Conservation (phyloP, 2,329 filamentous ascomycete species). For the Bisporella sp. region DNA sequence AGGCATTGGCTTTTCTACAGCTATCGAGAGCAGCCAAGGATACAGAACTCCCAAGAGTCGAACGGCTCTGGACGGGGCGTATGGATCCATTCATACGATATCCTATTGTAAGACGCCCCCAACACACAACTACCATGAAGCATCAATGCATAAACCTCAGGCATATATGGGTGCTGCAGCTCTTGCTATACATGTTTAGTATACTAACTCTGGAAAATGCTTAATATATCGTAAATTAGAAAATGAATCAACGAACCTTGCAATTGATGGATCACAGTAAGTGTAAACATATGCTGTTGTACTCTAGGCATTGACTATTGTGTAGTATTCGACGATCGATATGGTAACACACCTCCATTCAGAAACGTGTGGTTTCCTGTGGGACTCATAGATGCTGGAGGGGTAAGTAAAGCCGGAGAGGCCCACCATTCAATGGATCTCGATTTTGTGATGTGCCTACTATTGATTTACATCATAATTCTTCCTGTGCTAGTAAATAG, state of each 20-base stretch:
- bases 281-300: neutral
- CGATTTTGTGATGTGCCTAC: too few relatives aligned
- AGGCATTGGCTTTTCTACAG: too few relatives aligned
- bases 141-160: too few relatives aligned
- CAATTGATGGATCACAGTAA: constrained; percentile 11
- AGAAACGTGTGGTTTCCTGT: constrained; percentile 10
- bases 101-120: constrained; percentile 1
- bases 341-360: constrained; percentile 7
- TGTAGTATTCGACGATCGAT: constrained; percentile 10
- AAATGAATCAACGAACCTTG: constrained; percentile 4
- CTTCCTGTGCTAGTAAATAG: too few relatives aligned
- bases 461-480: too few relatives aligned
- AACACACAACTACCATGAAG: too few relatives aligned
- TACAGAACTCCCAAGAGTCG: neutral
- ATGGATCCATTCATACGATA: constrained; percentile 12
- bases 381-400: constrained; percentile 6
- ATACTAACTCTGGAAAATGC: too few relatives aligned
- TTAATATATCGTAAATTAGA: neutral
- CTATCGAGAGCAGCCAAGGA: too few relatives aligned
- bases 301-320: neutral
- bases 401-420: too few relatives aligned
- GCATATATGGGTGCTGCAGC: too few relatives aligned
- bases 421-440: too few relatives aligned
- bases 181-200: too few relatives aligned
- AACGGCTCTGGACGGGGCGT: constrained; percentile 6